These are phyloP conservation scores for Ogataea sp. DNA, from an alignment of 805 yeast genomes.

Conservation along the genomic window DNA sequence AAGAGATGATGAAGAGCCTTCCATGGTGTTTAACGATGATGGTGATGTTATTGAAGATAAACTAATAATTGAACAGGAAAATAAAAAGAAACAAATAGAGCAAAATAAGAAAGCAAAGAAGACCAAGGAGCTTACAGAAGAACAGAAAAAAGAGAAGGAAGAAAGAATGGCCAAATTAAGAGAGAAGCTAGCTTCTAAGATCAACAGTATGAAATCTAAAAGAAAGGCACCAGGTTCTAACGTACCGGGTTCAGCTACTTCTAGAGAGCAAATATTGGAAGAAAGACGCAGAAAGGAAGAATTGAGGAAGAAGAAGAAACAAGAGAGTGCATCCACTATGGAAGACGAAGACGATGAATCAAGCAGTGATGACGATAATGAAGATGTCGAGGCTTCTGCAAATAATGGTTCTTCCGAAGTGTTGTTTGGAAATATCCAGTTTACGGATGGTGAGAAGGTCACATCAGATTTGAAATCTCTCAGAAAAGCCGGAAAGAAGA, in stretches of 20 bases:
- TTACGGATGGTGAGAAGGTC: constrained; percentile 72
- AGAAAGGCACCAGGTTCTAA: constrained; percentile 90
- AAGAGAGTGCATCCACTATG: constrained; percentile 24
- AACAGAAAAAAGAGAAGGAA: constrained; percentile 41
- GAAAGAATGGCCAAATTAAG: constrained; percentile 60
- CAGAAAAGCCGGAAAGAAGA: constrained; percentile 52
- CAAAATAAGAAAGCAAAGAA: constrained; percentile 4
- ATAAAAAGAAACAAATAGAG: constrained; percentile 4
- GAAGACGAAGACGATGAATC: constrained; percentile 32
- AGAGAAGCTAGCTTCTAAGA: constrained; percentile 71
- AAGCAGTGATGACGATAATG: constrained; percentile 28
- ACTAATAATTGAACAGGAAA: constrained; percentile 7
- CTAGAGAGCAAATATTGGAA: constrained; percentile 72
- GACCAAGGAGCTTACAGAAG: constrained; percentile 25
- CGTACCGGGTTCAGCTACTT: constrained; percentile 71
- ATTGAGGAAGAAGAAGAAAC: constrained; percentile 22
- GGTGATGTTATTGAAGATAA: constrained; percentile 39
- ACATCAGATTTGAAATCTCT: constrained; percentile 61
- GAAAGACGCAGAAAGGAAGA: constrained; percentile 47
- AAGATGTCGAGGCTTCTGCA: constrained; percentile 25
- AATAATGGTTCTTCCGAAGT: constrained; percentile 30
- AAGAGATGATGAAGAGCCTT: constrained; percentile 9
- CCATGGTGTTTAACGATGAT: constrained; percentile 62
- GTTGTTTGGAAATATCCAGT: constrained; percentile 73
- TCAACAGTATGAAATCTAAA: constrained; percentile 59